Evolutionary conservation across 2,329 filamentous ascomycete species (phyloP).

Genomic region (Xylariaceae sp.): DNA sequence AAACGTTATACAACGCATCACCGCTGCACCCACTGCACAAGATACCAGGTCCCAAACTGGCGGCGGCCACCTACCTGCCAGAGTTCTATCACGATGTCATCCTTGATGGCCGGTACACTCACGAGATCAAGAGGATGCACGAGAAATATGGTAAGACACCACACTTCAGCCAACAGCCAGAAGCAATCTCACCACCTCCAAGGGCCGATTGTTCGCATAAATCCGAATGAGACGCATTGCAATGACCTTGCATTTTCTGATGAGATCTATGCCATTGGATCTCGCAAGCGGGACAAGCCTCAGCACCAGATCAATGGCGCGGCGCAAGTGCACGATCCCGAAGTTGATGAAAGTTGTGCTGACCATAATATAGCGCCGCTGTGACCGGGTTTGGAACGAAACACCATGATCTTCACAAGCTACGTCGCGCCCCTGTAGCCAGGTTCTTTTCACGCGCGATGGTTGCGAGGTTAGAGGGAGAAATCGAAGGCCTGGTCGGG

Average conservation of each 20-base stretch:
- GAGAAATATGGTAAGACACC: constrained; percentile 16
- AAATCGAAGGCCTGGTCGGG: constrained; percentile 13
- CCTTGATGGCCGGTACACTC: constrained; percentile 12
- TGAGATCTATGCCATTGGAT: constrained; percentile 30
- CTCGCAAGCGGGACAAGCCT: constrained; percentile 19
- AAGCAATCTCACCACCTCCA: too few relatives aligned
- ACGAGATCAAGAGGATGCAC: constrained; percentile 17
- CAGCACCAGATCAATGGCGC: constrained; percentile 19
- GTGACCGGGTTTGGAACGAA: constrained; percentile 16
- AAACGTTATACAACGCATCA: constrained; percentile 17
- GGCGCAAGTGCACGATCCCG: too few relatives aligned
- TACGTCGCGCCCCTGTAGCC: constrained; percentile 17
- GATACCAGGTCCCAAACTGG: constrained; percentile 19
- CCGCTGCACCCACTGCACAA: constrained; percentile 15
- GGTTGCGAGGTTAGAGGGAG: constrained; percentile 24
- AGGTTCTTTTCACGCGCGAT: constrained; percentile 26
- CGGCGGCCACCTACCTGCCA: constrained; percentile 13
- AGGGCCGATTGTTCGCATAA: constrained; percentile 15
- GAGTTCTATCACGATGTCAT: constrained; percentile 18
- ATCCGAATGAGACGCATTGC: constrained; percentile 19
- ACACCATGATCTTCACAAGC: constrained; percentile 22
- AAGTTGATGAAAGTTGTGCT: too few relatives aligned
- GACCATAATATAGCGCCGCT: too few relatives aligned
- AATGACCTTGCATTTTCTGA: constrained; percentile 29
- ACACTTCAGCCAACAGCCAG: too few relatives aligned